Percentiles rank a stretch among this genome's conserved stretches.
These are phyloP conservation scores for Penicillium sp. DNA, from an alignment of 2,329 filamentous ascomycete species.

Conservation along the genomic window DNA sequence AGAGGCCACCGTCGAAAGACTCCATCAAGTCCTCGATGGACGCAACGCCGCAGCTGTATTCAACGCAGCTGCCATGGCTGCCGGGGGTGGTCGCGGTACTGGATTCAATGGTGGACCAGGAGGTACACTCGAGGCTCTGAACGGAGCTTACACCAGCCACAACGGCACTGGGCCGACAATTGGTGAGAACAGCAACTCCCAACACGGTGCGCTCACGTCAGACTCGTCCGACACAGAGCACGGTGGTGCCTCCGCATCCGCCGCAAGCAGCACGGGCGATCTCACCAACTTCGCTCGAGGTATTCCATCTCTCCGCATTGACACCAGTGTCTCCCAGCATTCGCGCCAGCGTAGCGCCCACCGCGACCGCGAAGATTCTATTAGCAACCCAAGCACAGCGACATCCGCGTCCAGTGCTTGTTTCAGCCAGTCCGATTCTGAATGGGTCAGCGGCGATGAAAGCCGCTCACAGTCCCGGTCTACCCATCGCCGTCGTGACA, in stretches of 20 bases:
- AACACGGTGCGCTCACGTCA: slow-evolving; percentile 33
- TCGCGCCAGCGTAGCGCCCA: slow-evolving; percentile 20
- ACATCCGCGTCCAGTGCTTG: slow-evolving; percentile 41
- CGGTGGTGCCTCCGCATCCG: slow-evolving; percentile 28
- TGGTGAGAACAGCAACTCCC: slow-evolving; percentile 21
- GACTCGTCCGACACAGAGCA: slow-evolving; percentile 42
- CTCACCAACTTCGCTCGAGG: slow-evolving; percentile 28
- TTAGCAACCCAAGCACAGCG: slow-evolving; percentile 37
- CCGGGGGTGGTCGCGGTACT: slow-evolving; percentile 83
- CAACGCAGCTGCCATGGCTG: slow-evolving; percentile 97
- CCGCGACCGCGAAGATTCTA: slow-evolving; percentile 40
- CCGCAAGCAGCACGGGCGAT: slow-evolving; percentile 27
- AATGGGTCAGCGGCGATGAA: slow-evolving; percentile 27
- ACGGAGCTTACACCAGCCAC: slow-evolving; percentile 28
- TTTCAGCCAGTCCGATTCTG: slow-evolving; percentile 39
- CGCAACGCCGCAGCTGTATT: slow-evolving; percentile 95
- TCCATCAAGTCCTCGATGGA: slow-evolving; percentile 86
- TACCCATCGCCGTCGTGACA: slow-evolving; percentile 42
- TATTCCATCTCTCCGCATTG: slow-evolving; percentile 38
- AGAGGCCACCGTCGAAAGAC: slow-evolving; percentile 85
- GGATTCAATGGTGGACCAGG: slow-evolving; percentile 60
- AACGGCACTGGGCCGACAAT: slow-evolving; percentile 22
- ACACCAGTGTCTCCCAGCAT: slow-evolving; percentile 35
- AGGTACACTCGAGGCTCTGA: slow-evolving; percentile 44
- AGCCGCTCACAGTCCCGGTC: slow-evolving; percentile 34